phyloP scores from a whole-genome alignment of 208 protist species.

The Wallacemonas sp. region DNA sequence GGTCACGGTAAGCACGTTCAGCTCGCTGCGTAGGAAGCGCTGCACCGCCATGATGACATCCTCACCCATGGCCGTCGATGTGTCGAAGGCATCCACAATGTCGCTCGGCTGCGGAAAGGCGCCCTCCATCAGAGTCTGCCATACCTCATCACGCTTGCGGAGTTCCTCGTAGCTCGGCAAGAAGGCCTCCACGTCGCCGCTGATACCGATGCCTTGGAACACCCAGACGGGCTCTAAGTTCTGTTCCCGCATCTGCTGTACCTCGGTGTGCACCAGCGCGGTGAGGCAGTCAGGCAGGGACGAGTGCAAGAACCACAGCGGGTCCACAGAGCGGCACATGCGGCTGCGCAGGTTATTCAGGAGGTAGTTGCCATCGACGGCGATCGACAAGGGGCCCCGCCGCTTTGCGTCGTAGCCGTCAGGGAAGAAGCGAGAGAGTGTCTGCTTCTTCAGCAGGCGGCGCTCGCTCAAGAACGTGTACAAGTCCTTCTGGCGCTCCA shows the following conservation, averaged over 20 bases:
- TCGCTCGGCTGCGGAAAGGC: constrained; percentile 35
- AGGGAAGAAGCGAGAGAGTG: constrained; percentile 45
- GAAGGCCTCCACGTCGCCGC: constrained; percentile 81
- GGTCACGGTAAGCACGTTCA: constrained; percentile 65
- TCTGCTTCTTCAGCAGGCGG: constrained; percentile 43
- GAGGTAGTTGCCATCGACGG: constrained; percentile 81
- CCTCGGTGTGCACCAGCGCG: constrained; percentile 57
- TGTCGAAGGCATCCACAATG: constrained; percentile 72
- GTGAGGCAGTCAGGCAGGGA: constrained; percentile 65
- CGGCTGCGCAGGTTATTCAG: constrained; percentile 58
- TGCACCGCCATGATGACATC: constrained; percentile 79
- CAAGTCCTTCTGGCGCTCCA: constrained; percentile 30
- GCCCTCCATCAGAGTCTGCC: constrained; percentile 58
- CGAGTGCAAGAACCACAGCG: constrained; percentile 84
- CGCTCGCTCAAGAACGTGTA: constrained; percentile 65
- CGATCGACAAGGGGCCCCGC: constrained; percentile 49
- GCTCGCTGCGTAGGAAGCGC: constrained; percentile 64
- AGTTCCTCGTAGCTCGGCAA: constrained; percentile 58
- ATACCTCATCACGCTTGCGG: constrained; percentile 52
- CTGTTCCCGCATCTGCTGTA: constrained; percentile 54
- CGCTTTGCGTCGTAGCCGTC: constrained; percentile 34
- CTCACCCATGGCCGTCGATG: constrained; percentile 54
- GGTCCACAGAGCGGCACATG: constrained; percentile 47
- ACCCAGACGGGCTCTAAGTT: constrained; percentile 83
- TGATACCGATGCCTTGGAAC: constrained; percentile 78